Evolutionary conservation across 2,329 filamentous ascomycete genomes (phyloP), one percentile per base, ranked within the genome.

Genomic region (Lojkania enalia): DNA sequence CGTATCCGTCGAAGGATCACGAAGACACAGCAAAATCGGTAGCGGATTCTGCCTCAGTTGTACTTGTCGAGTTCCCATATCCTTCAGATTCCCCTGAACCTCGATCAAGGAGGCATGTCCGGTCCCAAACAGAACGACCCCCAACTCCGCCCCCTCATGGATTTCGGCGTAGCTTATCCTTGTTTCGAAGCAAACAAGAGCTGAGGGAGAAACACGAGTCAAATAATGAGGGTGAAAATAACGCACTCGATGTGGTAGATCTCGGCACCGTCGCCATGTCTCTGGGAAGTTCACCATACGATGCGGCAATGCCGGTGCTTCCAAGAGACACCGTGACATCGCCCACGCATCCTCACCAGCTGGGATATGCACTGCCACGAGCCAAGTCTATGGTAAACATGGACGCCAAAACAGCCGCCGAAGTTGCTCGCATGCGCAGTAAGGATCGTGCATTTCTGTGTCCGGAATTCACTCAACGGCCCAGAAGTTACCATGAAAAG

Each of bases 221-320:
- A 30, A 44, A 48, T 25, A 42, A 42, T 4, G 52, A 51, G 21
- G 42, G 60, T 12, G 46, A 53, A n/a, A 39, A 51, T 25, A 33
- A 48, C 19, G 44, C 57, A 25, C 42, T 57, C n/a, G 58, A 52
- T 20, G 57, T 69, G 12, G 62, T 67, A 20, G 64, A 75, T 48
- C 65, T 75, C 25, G 71, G 66, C 13, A 72, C 69, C 2, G 71
- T 73, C 4, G 69, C 70, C 3, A 56, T 65, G 9, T 62, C 71
- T 3, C 61, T 76, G 1, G 74, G 74, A 16, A 51, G 58, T 15
- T 73, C 70, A 9, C 71, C 74, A 4, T 76, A 75, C 47, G 74
- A 76, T 42, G 63, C 70, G 27, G 70, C 74, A 13, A 69, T 64
- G 51, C 41, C 54, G 25, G 33, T 40, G 4, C 42, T 50, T 9